Base-by-base conservation (phyloP, 306 rosid genomes). In the Fragaria vesca region DNA sequence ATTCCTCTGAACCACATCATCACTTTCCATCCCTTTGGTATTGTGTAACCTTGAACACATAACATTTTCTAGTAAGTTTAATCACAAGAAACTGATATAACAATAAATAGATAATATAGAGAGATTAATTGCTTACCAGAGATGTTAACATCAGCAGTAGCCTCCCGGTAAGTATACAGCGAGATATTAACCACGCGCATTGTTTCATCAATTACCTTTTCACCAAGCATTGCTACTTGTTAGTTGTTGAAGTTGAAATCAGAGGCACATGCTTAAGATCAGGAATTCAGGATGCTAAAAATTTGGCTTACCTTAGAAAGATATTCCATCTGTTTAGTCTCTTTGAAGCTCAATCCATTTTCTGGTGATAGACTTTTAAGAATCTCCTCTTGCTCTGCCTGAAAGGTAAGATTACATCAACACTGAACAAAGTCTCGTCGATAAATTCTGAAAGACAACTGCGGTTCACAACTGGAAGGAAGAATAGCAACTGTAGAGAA, bases 311-410 rank as follows among this genome's bases (percentile, higher is more conserved):
- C 96, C 90, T 88, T 90, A 8, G 88, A 76, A 43, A 92, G 88
- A 72, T 85, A 91, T 17, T 79, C 67, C 94, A 91, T 91, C 58
- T 90, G 86, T 72, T 81, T 85, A 68, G 85, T 78, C 83, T 88
- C 97, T 77, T n/a, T 74, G 6, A 84, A 78, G 68, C 51, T 73
- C 43, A 92, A 20, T 38, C 87, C 89, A 45, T 76, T 82, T 50
- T 90, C 91, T 4, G 82, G 36, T 34, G 86, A 80, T 47, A 89
- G 82, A 65, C 92, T 87, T 66, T 40, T 72, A 45, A 82, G 3
- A 80, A 92, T 87, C 80, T 83, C 82, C 65, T 83, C 82, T 81
- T 92, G 97, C 67, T 92, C 97, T 75, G 73, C 84, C 97, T 92
- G 86, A 60, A 78, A 72, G 54, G 4, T 15, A 8, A 21, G 48